Evolutionary conservation across 768 basidiomycete genomes (phyloP).

Genomic region (Amanita pallidorosea): DNA sequence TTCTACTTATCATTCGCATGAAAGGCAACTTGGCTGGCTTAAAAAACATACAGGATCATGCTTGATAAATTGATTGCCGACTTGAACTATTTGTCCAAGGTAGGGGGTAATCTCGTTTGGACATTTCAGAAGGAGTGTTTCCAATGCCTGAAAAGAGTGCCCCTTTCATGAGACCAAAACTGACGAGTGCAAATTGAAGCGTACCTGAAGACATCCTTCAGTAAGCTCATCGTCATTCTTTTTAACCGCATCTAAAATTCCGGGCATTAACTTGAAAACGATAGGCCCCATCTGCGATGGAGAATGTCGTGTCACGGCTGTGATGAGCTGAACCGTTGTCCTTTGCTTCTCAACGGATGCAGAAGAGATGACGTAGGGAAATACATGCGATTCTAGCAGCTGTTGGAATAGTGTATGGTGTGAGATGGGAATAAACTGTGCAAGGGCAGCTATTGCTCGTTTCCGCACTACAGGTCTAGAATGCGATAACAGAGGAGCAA

Average conservation of each 20-base stretch:
- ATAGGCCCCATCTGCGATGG: constrained; percentile 54
- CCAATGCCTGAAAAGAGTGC: constrained; percentile 52
- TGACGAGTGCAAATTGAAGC: background rate
- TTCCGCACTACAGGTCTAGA: constrained; percentile 82
- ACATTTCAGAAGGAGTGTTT: constrained; percentile 74
- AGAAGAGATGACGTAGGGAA: constrained; percentile 43
- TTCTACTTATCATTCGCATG: constrained; percentile 23
- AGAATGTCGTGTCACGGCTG: constrained; percentile 69
- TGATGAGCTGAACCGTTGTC: constrained; percentile 69
- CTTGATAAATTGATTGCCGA: constrained; percentile 73
- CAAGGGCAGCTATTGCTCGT: constrained; percentile 78
- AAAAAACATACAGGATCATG: constrained; percentile 73
- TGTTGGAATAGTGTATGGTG: constrained; percentile 48
- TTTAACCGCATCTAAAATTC: constrained; percentile 56
- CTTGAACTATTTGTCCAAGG: constrained; percentile 54
- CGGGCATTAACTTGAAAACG: constrained; percentile 55
- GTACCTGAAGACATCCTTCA: constrained; percentile 70
- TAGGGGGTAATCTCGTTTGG: constrained; percentile 75
- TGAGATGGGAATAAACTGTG: constrained; percentile 73
- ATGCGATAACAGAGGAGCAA: constrained; percentile 67
- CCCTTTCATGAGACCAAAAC: background rate
- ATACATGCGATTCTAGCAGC: constrained; percentile 48
- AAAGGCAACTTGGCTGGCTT: background rate
- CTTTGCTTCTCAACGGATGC: constrained; percentile 60
- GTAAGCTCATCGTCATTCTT: constrained; percentile 77